Conservation (phyloP, 371 early-diverging fungal species). For the Mucor ambiguus region DNA sequence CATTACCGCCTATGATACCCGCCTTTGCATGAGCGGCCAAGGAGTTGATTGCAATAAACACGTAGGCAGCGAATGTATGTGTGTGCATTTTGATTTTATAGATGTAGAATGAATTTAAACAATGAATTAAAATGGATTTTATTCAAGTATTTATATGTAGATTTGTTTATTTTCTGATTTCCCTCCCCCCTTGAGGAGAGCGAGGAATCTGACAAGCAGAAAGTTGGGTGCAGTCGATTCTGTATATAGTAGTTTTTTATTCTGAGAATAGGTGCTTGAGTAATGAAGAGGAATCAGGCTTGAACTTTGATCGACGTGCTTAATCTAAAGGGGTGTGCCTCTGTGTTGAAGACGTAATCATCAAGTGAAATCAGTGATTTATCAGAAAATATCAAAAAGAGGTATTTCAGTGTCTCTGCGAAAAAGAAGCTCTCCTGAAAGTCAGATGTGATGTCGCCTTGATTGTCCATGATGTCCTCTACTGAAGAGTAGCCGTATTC, state of each 20-base stretch:
- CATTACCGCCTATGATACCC: not conserved
- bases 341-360: conserved; percentile 74
- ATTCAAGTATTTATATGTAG: not conserved
- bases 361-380: conserved; percentile 62
- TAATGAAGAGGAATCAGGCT: not conserved
- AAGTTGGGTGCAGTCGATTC: not conserved
- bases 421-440: conserved; percentile 76
- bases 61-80: not conserved
- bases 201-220: not conserved
- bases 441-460: conserved; percentile 6
- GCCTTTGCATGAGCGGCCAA: not conserved
- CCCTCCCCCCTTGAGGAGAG: not conserved
- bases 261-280: not conserved
- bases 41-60: not conserved
- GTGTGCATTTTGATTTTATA: not conserved
- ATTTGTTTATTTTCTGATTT: not conserved
- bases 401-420: conserved; percentile 91
- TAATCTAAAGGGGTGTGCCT: conserved; percentile 71
- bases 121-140: not conserved
- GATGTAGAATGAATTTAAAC: not conserved
- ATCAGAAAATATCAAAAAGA: conserved; percentile 81
- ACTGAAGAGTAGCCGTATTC: conserved; percentile 37
- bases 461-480: conserved; percentile 17
- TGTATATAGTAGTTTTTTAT: not conserved
- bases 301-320: conserved; percentile 32